Evolutionary conservation across 805 yeast species (phyloP).

Genomic region (Sporopachydermia quercuum): DNA sequence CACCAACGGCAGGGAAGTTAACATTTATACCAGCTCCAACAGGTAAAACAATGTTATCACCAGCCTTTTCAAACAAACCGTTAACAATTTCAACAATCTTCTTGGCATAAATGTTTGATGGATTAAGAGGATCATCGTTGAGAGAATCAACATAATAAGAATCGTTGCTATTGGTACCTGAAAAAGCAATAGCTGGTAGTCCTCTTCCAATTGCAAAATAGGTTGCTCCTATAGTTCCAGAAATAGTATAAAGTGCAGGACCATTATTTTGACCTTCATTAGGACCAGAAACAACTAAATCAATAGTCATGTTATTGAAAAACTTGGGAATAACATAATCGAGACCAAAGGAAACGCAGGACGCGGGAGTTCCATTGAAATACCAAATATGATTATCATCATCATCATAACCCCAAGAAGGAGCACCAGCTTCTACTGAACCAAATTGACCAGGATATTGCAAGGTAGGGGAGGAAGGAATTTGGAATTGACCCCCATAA

Average conservation of each 20-base stretch:
- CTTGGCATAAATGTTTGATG: slow-evolving; percentile 30
- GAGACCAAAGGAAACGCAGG: slow-evolving; percentile 33
- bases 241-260: slow-evolving; percentile 25
- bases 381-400: slow-evolving; percentile 32
- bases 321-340: slow-evolving; percentile 31
- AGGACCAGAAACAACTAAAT: slow-evolving; percentile 37
- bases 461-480: slow-evolving; percentile 25
- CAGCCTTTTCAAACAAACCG: slow-evolving; percentile 23
- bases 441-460: slow-evolving; percentile 31
- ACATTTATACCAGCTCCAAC: slow-evolving; percentile 31
- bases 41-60: slow-evolving; percentile 26
- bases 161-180: slow-evolving; percentile 35
- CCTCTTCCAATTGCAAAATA: slow-evolving; percentile 33
- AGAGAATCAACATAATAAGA: slow-evolving; percentile 28
- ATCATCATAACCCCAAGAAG: slow-evolving; percentile 40
- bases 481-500: slow-evolving; percentile 35
- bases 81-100: slow-evolving; percentile 26
- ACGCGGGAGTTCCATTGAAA: slow-evolving; percentile 41
- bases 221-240: slow-evolving; percentile 39
- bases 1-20: slow-evolving; percentile 32
- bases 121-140: slow-evolving; percentile 24
- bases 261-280: slow-evolving; percentile 37
- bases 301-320: slow-evolving; percentile 29
- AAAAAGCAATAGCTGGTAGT: slow-evolving; percentile 33
- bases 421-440: slow-evolving; percentile 32